phyloP scores from a whole-genome alignment of 2,329 filamentous ascomycete species.

The Pyricularia grisea region DNA sequence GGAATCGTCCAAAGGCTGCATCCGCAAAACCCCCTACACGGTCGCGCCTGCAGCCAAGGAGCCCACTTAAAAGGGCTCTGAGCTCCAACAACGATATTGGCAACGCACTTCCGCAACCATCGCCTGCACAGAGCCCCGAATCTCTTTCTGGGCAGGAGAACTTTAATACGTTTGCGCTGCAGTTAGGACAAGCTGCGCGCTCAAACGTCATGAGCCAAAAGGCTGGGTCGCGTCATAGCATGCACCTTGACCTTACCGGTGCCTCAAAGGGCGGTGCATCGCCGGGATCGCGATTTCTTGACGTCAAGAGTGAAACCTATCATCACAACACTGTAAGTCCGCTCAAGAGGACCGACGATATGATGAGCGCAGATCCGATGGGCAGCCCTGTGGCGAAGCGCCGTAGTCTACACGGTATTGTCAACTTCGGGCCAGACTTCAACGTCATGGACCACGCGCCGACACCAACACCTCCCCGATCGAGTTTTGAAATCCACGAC shows the following conservation, averaged over 20 bases:
- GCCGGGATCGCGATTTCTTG: constrained; percentile 39
- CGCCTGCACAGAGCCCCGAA: constrained; percentile 22
- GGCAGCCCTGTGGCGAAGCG: constrained; percentile 87
- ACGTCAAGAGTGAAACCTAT: constrained; percentile 32
- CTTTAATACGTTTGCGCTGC: constrained; percentile 17
- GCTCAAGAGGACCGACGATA: constrained; percentile 82
- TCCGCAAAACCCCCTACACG: constrained; percentile 47
- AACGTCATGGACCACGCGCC: constrained; percentile 64
- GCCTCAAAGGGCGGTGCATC: constrained; percentile 31
- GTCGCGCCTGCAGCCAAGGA: constrained; percentile 64
- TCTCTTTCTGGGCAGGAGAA: constrained; percentile 27
- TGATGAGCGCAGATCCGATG: constrained; percentile 76
- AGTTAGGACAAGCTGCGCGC: constrained; percentile 30
- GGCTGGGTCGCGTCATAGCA: constrained; percentile 37
- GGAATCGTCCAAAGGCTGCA: constrained; percentile 45
- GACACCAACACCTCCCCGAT: constrained; percentile 25
- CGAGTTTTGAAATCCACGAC: constrained; percentile 37
- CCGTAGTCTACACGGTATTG: constrained; percentile 71
- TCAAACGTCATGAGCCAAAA: constrained; percentile 33
- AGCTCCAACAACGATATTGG: constrained; percentile 61
- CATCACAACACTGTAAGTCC: constrained; percentile 63
- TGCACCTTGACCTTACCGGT: constrained; percentile 47
- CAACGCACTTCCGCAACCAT: constrained; percentile 48
- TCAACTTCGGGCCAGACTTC: constrained; percentile 53
- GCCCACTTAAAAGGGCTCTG: constrained; percentile 70